Evolutionary conservation across 495 filamentous ascomycete species (phyloP), one percentile per base, ranked within the genome.

Genomic region (Aspergillus egyptiacus): DNA sequence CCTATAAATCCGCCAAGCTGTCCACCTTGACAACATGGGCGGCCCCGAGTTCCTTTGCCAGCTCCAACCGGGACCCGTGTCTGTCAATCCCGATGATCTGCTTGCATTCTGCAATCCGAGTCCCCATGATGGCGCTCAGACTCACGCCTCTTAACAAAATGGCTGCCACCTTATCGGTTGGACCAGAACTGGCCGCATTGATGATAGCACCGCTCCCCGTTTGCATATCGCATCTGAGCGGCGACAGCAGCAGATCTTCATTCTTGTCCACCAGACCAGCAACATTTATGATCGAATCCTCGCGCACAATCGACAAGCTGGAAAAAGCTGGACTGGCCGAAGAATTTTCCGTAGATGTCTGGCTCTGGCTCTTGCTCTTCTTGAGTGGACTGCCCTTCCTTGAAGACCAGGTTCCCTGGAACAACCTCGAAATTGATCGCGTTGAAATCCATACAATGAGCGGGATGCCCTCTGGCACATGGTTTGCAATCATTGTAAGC

Each of bases 191-290:
- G 0, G 65, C 54, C 1, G 58, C 55, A 51, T 72, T 65, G 9
- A 70, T 40, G 28, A 73, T 59, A 0, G 65, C 61, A 8, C 66
- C 68, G 2, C 50, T 57, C 1, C 69, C 71, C 6, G 71, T 73
- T 52, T 72, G 69, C 51, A 73, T 60, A 1, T 68, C 71, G 51
- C 69, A 73, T 1, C 69, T 68, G 10, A 74, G 49, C 23, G 69
- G 66, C 7, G 71, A 57, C 13, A 63, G 57, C 1, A 73, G 27
- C 22, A 74, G 48, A n/a, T 73, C 61, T 0, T 66, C 61, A 0
- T 35, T 46, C 0, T 11, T 53, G 7, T 55, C n/a, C 7, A 59
- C 46, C 30, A 52, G 11, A 2, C 30, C 17, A 0, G 54, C 15
- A 0, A 69, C 67, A 35, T 58, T 64, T 17, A 73, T 58, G 1